A percentile compares a stretch with the other conserved stretches of the same genome.
phyloP scores from a whole-genome alignment of 495 filamentous ascomycete genomes.

The Aspergillus heteromorphus region DNA sequence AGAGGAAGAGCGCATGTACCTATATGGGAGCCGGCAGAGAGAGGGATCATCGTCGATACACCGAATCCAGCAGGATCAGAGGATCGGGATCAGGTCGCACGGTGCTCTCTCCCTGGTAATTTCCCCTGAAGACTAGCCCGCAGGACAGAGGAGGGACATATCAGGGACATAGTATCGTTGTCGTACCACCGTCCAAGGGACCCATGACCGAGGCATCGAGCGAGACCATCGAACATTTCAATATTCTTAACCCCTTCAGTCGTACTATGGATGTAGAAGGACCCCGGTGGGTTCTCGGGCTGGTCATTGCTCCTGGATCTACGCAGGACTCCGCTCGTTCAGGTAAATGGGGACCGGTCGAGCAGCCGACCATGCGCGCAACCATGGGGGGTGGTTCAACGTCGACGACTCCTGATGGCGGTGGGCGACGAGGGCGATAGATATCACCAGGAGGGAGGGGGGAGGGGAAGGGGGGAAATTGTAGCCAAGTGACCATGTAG shows the following conservation, averaged over 20 bases:
- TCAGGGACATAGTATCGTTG: not conserved
- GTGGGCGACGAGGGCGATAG: not conserved
- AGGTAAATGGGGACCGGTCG: not conserved
- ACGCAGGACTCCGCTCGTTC: slow-evolving; percentile 11
- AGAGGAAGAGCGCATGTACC: too few species aligned
- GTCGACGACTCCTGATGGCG: too few species aligned
- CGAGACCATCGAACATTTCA: not conserved
- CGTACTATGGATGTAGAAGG: not conserved
- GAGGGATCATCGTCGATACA: too few species aligned
- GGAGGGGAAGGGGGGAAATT: not conserved
- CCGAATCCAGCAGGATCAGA: too few species aligned
- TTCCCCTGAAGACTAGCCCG: not conserved
- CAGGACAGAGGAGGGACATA: not conserved
- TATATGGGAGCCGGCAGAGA: too few species aligned
- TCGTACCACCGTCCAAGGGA: not conserved
- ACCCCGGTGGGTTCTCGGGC: slow-evolving; percentile 4
- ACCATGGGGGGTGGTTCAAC: not conserved
- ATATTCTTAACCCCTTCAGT: not conserved
- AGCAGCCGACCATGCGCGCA: not conserved
- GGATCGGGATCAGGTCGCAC: not conserved
- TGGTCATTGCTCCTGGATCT: slow-evolving; percentile 14
- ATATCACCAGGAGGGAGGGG: not conserved
- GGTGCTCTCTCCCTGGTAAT: not conserved
- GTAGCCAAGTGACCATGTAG: not conserved
- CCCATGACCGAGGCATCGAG: not conserved